Evolutionary conservation across 2,329 filamentous ascomycete genomes (phyloP), one percentile per base, ranked within the genome.

Genomic region (Curvularia hawaiiensis): DNA sequence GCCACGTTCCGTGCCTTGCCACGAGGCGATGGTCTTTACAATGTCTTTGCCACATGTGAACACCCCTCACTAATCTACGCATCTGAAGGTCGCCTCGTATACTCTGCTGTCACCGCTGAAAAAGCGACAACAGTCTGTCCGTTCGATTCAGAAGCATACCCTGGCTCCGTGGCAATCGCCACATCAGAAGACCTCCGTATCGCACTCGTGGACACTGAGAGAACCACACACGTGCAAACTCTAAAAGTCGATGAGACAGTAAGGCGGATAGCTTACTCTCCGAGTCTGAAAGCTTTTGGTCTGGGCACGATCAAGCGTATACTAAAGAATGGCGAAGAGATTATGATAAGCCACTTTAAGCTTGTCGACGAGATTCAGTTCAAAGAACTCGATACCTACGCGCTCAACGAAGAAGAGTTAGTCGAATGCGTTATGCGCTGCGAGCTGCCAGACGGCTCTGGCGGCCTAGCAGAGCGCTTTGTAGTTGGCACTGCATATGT

Each of bases 21-120:
- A 0, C 85, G 88, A 50, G 81, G 81, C 0, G 80, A 88, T 51
- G 82, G 76, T 0, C 79, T 91, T 0, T 90, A 84, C 72, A 96
- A 90, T 66, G 88, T 99, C 0, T 96, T 99, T 73, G 92, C 92
- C 0, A 96, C 92, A 0, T 97, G 92, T 56, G 95, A 99, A 69
- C 92, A 97, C 71, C 91, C 95, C 0, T 97, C 91, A 62, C 78
- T 99, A 53, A 97, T 99, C 48, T 97, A 99, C 72, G 90, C 90
- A 9, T 88, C 88, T 0, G 92, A 97, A 71, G 91, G 90, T 0
- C 85, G 93, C 22, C 89, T 97, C 40, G 87, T 97, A 0, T 99
- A 96, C 78, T 97, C 93, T 4, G 93, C 95, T 1, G 91, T 97
- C 1, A 97, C 94, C 12, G 92, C 93, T 3, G 91, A 97, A 60